phyloP scores from a whole-genome alignment of 192 early-diverging fungal genomes.

The Tieghemiomyces parasiticus region DNA sequence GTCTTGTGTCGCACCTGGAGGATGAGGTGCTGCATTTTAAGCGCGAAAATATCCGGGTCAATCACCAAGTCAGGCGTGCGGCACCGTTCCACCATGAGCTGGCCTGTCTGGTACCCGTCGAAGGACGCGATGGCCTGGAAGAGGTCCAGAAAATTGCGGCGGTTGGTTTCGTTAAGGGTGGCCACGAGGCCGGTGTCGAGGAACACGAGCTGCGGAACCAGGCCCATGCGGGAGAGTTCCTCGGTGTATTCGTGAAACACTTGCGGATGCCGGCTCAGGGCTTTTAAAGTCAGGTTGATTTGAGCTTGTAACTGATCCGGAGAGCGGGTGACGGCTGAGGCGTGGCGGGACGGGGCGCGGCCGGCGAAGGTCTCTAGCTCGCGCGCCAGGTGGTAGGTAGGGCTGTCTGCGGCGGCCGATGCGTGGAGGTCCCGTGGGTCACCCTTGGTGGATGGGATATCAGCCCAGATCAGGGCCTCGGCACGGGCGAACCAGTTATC shows the following conservation, averaged over 20 bases:
- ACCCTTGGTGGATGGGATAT: background rate
- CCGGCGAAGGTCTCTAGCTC: background rate
- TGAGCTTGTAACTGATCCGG: background rate
- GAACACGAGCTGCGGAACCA: slow-evolving; percentile 60
- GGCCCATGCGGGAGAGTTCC: slow-evolving; percentile 47
- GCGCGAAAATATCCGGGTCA: slow-evolving; percentile 60
- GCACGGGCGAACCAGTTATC: background rate
- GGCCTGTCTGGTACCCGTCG: slow-evolving; percentile 65
- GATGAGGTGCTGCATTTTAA: slow-evolving; percentile 68
- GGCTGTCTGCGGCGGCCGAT: no score
- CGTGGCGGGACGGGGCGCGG: background rate
- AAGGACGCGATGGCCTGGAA: slow-evolving; percentile 78
- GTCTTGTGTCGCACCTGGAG: slow-evolving; percentile 48
- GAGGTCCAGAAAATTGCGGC: slow-evolving; percentile 82
- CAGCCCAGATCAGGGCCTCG: background rate
- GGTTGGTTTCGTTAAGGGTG: slow-evolving; percentile 49
- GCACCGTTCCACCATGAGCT: slow-evolving; percentile 80
- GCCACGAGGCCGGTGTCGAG: slow-evolving; percentile 89
- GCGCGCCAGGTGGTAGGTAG: no score
- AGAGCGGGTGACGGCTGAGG: background rate
- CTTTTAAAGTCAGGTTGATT: background rate
- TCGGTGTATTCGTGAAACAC: slow-evolving; percentile 19
- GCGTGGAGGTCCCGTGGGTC: no score
- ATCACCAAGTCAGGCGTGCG: slow-evolving; percentile 51
- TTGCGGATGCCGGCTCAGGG: slow-evolving; percentile 1